These are phyloP conservation scores for Phanerodontia chrysosporium DNA, from an alignment of 768 basidiomycete species.

Conservation along the genomic window DNA sequence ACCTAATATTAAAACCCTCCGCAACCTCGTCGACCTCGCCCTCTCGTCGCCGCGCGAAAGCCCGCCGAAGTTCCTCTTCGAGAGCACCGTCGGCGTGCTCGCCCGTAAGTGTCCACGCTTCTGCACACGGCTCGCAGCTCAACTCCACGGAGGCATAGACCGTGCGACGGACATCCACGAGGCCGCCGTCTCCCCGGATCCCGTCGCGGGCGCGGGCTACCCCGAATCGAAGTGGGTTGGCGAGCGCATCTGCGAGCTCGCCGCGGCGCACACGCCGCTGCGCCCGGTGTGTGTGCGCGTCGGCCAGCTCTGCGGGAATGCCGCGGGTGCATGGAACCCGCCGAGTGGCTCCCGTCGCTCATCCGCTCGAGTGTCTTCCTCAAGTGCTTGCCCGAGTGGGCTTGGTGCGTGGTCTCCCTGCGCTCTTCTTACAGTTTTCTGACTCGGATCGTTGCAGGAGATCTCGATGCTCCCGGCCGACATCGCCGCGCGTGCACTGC, in stretches of 20 bases:
- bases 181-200: slow-evolving; percentile 11
- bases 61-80: slow-evolving; percentile 31
- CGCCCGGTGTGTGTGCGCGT: slow-evolving; percentile 30
- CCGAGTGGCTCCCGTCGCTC: slow-evolving; percentile 34
- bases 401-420: neutral
- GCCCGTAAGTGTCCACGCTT: slow-evolving; percentile 10
- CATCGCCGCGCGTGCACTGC: slow-evolving; percentile 21
- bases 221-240: slow-evolving; percentile 31
- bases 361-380: slow-evolving; percentile 18
- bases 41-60: slow-evolving; percentile 25
- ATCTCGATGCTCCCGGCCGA: slow-evolving; percentile 26
- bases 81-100: slow-evolving; percentile 30
- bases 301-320: slow-evolving; percentile 34
- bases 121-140: neutral
- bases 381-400: slow-evolving; percentile 1
- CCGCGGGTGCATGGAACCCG: slow-evolving; percentile 36
- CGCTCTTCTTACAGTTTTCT: neutral
- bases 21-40: slow-evolving; percentile 34
- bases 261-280: slow-evolving; percentile 17
- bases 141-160: slow-evolving; percentile 7
- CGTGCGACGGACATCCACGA: slow-evolving; percentile 14
- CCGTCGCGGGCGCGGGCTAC: slow-evolving; percentile 27
- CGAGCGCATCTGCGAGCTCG: slow-evolving; percentile 20
- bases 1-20: slow-evolving; percentile 22
- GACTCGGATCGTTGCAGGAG: no score